phyloP scores from a whole-genome alignment of 495 filamentous ascomycete genomes.

The Aspergillus taichungensis region DNA sequence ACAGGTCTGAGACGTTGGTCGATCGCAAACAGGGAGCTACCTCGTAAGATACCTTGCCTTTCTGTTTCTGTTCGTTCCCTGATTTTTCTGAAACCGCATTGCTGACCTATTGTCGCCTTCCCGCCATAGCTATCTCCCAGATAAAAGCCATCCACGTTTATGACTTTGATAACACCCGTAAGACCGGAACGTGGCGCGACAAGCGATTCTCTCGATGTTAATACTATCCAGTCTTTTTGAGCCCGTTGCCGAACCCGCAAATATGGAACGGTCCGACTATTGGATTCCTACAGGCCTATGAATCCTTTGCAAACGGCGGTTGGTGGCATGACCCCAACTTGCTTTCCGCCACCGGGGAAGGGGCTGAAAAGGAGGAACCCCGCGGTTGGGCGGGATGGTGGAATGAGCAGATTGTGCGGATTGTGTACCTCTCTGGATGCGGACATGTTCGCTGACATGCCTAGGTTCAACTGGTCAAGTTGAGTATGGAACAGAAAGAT shows the following conservation, averaged over 20 bases:
- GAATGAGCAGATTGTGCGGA: constrained; percentile 76
- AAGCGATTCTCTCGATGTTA: constrained; percentile 3
- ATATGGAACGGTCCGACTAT: constrained; percentile 76
- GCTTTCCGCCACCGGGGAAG: constrained; percentile 77
- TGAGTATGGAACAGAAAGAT: constrained; percentile 83
- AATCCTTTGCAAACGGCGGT: constrained; percentile 74
- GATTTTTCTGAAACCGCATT: constrained; percentile 4
- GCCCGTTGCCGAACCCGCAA: constrained; percentile 78
- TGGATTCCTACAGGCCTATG: constrained; percentile 62
- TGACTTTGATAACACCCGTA: constrained; percentile 97
- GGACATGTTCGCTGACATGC: constrained; percentile 19
- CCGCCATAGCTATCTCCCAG: constrained; percentile 43
- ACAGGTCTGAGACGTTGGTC: constrained; percentile 80
- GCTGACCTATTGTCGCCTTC: constrained; percentile 2
- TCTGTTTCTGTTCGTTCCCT: constrained; percentile 1
- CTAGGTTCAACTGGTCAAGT: constrained; percentile 63
- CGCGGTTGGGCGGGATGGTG: constrained; percentile 91
- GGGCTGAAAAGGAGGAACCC: constrained; percentile 71
- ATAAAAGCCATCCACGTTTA: constrained; percentile 86
- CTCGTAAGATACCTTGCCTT: constrained; percentile 35
- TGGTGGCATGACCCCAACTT: constrained; percentile 96
- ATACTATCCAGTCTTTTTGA: constrained; percentile 65
- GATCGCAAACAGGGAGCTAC: constrained; percentile 60
- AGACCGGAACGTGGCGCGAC: constrained; percentile 12
- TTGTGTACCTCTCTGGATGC: background rate